A percentile compares a stretch with the other conserved stretches of the same genome.
Conservation (phyloP, 768 basidiomycete species). For the Xerocomus spinulosus region DNA sequence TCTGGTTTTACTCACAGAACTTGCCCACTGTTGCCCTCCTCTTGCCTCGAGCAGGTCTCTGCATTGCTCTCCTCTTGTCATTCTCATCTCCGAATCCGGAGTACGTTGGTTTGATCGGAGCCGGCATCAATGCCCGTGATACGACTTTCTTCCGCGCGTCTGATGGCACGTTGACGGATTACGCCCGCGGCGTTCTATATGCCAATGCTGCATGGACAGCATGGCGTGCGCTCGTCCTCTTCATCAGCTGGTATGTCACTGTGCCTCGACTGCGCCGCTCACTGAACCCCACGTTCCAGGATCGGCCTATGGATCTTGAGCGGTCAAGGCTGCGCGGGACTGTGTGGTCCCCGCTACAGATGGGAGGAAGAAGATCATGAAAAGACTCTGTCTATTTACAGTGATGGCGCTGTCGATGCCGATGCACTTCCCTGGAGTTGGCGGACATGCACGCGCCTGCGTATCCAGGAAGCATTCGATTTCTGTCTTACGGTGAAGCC, state of each 20-base stretch:
- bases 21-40: constrained; percentile 76
- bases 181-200: constrained; percentile 74
- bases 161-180: constrained; percentile 66
- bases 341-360: constrained; percentile 77
- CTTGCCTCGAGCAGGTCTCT: constrained; percentile 76
- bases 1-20: constrained; percentile 82
- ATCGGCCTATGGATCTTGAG: constrained; percentile 76
- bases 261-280: neutral
- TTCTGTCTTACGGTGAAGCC: constrained; percentile 59
- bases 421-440: constrained; percentile 72
- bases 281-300: constrained; percentile 34
- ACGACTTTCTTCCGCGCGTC: constrained; percentile 63
- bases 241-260: constrained; percentile 56
- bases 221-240: constrained; percentile 66
- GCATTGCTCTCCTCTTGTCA: constrained; percentile 64
- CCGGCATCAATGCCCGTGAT: constrained; percentile 54
- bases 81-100: constrained; percentile 51
- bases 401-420: constrained; percentile 39
- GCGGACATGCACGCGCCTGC: constrained; percentile 63
- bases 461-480: constrained; percentile 77
- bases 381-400: constrained; percentile 50
- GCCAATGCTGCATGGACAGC: constrained; percentile 80
- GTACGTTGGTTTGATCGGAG: constrained; percentile 43
- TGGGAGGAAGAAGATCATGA: constrained; percentile 81
- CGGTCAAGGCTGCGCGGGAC: constrained; percentile 71